Evolutionary conservation across 441 rosid genomes (phyloP).

Genomic region (Jatropha podagrica): DNA sequence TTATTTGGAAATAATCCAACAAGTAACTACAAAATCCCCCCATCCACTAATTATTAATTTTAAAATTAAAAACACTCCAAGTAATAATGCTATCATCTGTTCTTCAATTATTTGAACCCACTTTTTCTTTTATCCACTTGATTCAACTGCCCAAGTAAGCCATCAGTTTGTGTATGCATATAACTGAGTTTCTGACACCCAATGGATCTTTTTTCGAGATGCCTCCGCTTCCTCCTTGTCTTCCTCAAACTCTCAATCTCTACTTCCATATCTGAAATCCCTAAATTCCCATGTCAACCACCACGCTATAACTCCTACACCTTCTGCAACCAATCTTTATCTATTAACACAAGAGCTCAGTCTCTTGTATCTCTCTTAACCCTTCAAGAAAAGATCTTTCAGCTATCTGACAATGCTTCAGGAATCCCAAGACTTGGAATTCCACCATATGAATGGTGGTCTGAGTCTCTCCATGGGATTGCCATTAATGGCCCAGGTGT

Average conservation of each 20-base stretch:
- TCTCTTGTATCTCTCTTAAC: constrained; percentile 69
- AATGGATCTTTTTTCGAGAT: constrained; percentile 20
- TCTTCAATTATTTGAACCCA: too few relatives aligned
- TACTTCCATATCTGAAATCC: constrained; percentile 26
- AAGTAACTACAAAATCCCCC: too few relatives aligned
- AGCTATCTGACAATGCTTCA: constrained; percentile 70
- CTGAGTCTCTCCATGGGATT: constrained; percentile 94
- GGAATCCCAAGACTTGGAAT: constrained; percentile 77
- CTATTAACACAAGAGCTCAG: constrained; percentile 52
- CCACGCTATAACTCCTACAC: constrained; percentile 48
- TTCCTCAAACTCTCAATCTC: constrained; percentile 21
- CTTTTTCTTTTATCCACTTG: not conserved
- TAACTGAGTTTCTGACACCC: not conserved
- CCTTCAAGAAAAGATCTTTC: constrained; percentile 64
- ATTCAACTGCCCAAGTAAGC: not conserved
- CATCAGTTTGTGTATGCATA: not conserved
- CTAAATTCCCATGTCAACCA: constrained; percentile 58
- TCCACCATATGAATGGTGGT: constrained; percentile 94
- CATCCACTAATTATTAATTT: too few relatives aligned
- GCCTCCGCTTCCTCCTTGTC: constrained; percentile 10
- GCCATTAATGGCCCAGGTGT: constrained; percentile 89
- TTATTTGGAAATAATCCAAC: too few relatives aligned
- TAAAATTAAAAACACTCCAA: too few relatives aligned
- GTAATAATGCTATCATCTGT: too few relatives aligned
- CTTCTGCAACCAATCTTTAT: constrained; percentile 56